Evolutionary conservation across 352 stramenopile species (phyloP).

Genomic region (Phytopythium chamaehyphon): DNA sequence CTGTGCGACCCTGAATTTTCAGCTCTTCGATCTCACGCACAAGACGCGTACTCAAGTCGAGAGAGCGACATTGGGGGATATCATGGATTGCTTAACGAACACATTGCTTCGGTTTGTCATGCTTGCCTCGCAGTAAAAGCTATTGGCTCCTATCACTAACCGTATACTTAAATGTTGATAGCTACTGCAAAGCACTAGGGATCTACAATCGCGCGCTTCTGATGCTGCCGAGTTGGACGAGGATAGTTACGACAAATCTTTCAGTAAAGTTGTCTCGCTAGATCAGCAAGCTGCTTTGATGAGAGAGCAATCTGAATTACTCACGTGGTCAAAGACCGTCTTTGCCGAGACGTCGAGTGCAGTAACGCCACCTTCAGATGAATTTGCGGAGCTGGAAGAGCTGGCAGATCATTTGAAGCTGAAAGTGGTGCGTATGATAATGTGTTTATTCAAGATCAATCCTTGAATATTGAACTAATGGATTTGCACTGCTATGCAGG

Average conservation of each 20-base stretch:
- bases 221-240: neutral
- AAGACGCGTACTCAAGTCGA: conserved; percentile 19
- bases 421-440: conserved; percentile 29
- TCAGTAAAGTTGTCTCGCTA: neutral
- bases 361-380: neutral
- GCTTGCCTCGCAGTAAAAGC: neutral
- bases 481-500: conserved; percentile 11
- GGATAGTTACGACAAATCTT: neutral
- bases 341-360: conserved; percentile 6
- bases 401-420: conserved; percentile 38
- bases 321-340: conserved; percentile 1
- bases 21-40: conserved; percentile 26
- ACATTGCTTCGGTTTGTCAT: conserved; percentile 11
- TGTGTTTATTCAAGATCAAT: too few relatives aligned
- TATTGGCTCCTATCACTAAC: neutral
- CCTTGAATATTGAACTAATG: too few relatives aligned
- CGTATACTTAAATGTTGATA: neutral
- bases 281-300: neutral
- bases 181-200: neutral
- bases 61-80: conserved; percentile 33
- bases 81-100: conserved; percentile 14
- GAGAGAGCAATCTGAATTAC: neutral
- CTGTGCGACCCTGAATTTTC: conserved; percentile 44
- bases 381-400: conserved; percentile 29
- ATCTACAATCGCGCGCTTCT: neutral